Base-by-base conservation (phyloP, 2,329 filamentous ascomycete genomes). In the Cladosporium sp. region DNA sequence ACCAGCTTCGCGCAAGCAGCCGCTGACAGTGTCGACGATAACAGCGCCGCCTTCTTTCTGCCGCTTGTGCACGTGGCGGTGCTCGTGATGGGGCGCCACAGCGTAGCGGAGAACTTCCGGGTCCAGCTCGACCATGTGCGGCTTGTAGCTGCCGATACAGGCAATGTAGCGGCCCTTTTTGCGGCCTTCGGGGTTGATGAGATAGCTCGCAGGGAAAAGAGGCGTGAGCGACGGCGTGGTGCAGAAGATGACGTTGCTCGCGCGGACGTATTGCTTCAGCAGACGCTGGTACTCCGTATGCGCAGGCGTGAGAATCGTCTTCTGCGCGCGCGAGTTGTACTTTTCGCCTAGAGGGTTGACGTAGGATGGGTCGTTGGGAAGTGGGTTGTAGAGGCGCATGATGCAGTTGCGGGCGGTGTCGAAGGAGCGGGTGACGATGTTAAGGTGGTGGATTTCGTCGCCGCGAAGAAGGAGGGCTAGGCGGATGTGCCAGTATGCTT, bases 401-500 rank as follows among this genome's bases (percentile, higher is more conserved):
- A 88, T 77, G 57, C 88, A 78, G 2, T 78, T 74, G 15, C 82
- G 80, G 0, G 86, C 87, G 54, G 82, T 84, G 10, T 87, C 84
- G 64, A 91, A 92, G 63, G 84, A 83, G 38, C 91, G 88, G 74
- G 93, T 96, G 75, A 97, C 89, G 73, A 97, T 89, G 79, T 94
- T 90, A 58, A 97, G 86, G 66, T 90, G 87, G 72, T 89, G 88
- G 71, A 97, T 89, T 24, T 92, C 91, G 55, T 80, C 74, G 0
- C 84, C 83, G 1, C 86, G 90, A 59, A 95, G 84, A 69, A 94
- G 84, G 12, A 98, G 84, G 0, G 93, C 90, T 4, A 98, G 85
- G 0, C 93, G 89, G 52, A 96, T 87, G 76, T 97, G 94, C 93
- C 93, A 98, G 81, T 94, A 96, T 14, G 94, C 94, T 80, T 97